Evolutionary conservation across 2,329 filamentous ascomycete species (phyloP), one percentile per base, ranked within the genome.

Genomic region (Verticillium albo-atrum): DNA sequence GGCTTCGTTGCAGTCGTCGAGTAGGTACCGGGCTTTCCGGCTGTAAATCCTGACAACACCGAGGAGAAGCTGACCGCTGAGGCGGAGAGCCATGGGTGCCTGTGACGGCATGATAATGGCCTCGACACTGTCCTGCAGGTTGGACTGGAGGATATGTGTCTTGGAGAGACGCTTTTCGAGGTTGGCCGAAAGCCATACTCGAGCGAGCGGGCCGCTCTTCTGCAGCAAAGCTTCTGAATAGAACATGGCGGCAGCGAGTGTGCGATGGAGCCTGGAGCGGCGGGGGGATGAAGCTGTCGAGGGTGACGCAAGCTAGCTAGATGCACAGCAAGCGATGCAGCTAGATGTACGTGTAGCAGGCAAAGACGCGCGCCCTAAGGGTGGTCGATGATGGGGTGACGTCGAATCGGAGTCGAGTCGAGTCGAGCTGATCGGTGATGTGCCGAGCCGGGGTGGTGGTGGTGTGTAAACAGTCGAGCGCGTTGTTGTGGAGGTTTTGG

Each of bases 101-200:
- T 97, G 92, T 65, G 89, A 91, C 55, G 92, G 91, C 61, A 91
- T 91, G 66, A 98, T 95, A 74, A 99, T 99, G 67, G 92, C 92
- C 74, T 92, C 90, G 65, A 99, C 93, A 75, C 93, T 97, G 78
- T 92, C 91, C 69, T 94, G 90, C 67, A 99, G 90, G 77, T 97
- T 96, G 61, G 93, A 94, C 72, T 97, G 92, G 64, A 99, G 75
- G 66, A 98, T 95, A 70, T 97, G 92, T 64, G 92, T 92, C 79
- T 99, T 99, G 67, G 93, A 96, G 62, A 99, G 87, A 80, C 98
- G 99, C 82, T 94, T 92, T 84, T 98, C 95, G 65, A 98, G 83
- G 77, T 98, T 99, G 79, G 95, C 92, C 32, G 95, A 97, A 63
- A 98, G 86, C 95, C 95, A 99, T 79, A 98, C 93, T 72, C 92